Conservation (phyloP, 768 basidiomycete species). For the Ramaria sp. region DNA sequence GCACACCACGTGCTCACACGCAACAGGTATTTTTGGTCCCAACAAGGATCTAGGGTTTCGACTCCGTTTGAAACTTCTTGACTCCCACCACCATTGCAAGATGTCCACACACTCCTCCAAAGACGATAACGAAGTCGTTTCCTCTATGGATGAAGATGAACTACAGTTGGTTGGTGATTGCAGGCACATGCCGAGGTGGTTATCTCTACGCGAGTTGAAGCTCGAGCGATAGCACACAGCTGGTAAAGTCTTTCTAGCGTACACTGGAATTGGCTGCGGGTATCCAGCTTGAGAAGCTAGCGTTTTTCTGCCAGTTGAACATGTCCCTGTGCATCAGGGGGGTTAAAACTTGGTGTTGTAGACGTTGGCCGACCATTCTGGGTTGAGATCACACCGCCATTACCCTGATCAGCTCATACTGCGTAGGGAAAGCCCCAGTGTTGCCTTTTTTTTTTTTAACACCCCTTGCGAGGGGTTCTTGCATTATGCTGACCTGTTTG, state of each 20-base stretch:
- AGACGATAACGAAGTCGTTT: not conserved
- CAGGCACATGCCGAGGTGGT: conserved; percentile 19
- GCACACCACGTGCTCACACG: no score
- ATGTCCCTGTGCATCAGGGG: not conserved
- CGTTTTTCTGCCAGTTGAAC: conserved; percentile 15
- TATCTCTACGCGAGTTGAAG: conserved; percentile 21
- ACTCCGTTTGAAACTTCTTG: no score
- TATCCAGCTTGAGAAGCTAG: conserved; percentile 43
- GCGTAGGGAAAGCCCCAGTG: conserved; percentile 94
- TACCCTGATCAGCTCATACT: conserved; percentile 98
- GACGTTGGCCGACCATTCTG: conserved; percentile 27
- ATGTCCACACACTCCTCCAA: not conserved
- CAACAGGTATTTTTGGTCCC: no score
- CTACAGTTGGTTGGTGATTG: conserved; percentile 44
- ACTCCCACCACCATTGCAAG: not conserved
- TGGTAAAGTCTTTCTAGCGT: conserved; percentile 67
- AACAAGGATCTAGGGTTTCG: no score
- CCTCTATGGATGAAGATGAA: conserved; percentile 32
- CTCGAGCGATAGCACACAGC: conserved; percentile 25
- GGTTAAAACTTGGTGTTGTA: conserved; percentile 9
- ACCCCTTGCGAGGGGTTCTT: conserved; percentile 28
- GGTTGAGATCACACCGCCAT: conserved; percentile 94
- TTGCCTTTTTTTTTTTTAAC: conserved; percentile 36
- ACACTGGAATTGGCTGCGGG: conserved; percentile 81
- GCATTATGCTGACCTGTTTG: conserved; percentile 38